phyloP scores from a whole-genome alignment of 179 eudicot species.

The Actinidia arguta region DNA sequence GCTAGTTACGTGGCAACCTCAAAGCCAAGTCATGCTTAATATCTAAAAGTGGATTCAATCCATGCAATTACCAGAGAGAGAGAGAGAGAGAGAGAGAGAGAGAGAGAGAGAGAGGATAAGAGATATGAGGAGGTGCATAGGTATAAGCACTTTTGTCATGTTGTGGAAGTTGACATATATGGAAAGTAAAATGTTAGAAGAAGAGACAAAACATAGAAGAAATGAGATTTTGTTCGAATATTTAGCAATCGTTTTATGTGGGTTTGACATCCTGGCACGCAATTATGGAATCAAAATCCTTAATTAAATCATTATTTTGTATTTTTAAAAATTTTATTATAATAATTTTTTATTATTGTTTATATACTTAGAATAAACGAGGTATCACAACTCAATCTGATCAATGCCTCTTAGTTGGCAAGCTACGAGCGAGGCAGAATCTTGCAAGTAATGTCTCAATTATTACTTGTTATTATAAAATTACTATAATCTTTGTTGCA shows the following conservation, averaged over 20 bases:
- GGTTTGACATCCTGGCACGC: slow-evolving; percentile 32
- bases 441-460: slow-evolving; percentile 15
- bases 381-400: slow-evolving; percentile 22
- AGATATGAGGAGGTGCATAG: not conserved
- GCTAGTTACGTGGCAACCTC: not conserved
- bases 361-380: not conserved
- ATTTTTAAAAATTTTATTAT: no score
- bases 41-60: not conserved
- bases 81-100: no score
- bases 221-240: not conserved
- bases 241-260: not conserved
- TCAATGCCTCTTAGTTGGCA: slow-evolving; percentile 19
- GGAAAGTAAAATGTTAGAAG: not conserved
- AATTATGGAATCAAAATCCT: slow-evolving; percentile 16
- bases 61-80: not conserved
- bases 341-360: no score
- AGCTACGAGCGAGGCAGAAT: slow-evolving; percentile 19
- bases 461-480: not conserved
- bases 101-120: not conserved
- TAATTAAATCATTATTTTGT: slow-evolving; percentile 3
- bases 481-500: not conserved
- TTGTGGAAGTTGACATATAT: not conserved
- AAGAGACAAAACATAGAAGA: slow-evolving; percentile 30
- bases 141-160: not conserved
- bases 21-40: no score